Evolutionary conservation across 768 basidiomycete genomes (phyloP).

Genomic region (Pleurotus citrinopileatus): DNA sequence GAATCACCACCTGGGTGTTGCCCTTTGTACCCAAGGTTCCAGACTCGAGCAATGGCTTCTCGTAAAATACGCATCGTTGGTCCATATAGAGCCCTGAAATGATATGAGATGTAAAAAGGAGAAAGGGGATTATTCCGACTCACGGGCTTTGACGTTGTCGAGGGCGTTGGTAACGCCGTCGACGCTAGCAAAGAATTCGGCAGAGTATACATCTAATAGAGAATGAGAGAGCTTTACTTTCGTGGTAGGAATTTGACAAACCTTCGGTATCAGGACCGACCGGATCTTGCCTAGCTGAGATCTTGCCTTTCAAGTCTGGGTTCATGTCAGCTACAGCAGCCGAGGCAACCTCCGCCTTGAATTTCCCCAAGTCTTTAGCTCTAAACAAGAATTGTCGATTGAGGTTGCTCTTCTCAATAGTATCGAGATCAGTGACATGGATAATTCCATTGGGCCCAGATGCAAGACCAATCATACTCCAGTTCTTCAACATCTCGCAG

Average conservation of each 20-base stretch:
- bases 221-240: constrained; percentile 41
- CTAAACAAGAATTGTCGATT: constrained; percentile 99
- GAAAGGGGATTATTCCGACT: constrained; percentile 23
- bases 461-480: constrained; percentile 97
- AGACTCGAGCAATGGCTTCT: constrained; percentile 94
- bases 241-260: constrained; percentile 37
- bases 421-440: constrained; percentile 95
- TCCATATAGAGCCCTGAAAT: constrained; percentile 92
- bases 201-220: constrained; percentile 75
- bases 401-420: constrained; percentile 98
- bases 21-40: constrained; percentile 98
- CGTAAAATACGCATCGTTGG: constrained; percentile 93
- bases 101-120: constrained; percentile 11
- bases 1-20: constrained; percentile 93
- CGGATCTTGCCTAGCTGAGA: constrained; percentile 85
- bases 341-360: constrained; percentile 94
- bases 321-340: constrained; percentile 95
- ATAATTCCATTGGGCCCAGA: constrained; percentile 77
- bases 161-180: constrained; percentile 97
- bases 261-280: constrained; percentile 93
- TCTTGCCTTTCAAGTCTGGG: constrained; percentile 82
- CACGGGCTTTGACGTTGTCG: constrained; percentile 95
- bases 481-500: constrained; percentile 99
- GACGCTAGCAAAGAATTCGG: constrained; percentile 81
- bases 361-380: constrained; percentile 92